Conservation (phyloP, 2,329 filamentous ascomycete species). For the Pseudohalonectria lignicola region DNA sequence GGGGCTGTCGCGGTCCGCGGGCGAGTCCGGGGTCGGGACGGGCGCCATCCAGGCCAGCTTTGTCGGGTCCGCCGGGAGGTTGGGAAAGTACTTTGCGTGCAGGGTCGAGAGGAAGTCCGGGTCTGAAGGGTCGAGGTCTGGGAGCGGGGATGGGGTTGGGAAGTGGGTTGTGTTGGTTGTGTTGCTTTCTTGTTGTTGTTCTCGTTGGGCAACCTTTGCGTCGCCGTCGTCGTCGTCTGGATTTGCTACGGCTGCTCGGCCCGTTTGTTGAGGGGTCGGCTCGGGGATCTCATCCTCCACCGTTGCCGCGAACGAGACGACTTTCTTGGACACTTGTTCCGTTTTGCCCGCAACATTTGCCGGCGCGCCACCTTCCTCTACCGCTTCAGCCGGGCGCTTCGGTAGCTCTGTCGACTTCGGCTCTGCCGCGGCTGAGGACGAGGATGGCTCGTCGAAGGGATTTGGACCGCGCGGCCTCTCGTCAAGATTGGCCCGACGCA, state of each 20-base stretch:
- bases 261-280: background rate
- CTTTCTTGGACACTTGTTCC: too few species aligned
- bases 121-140: conserved; percentile 73
- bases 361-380: background rate
- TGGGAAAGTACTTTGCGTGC: conserved; percentile 88
- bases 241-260: background rate
- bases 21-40: conserved; percentile 50
- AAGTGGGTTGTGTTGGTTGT: conserved; percentile 44
- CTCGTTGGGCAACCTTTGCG: background rate
- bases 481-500: conserved; percentile 67
- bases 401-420: conserved; percentile 7
- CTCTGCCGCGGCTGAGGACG: conserved; percentile 12
- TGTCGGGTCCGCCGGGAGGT: conserved; percentile 72
- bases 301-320: conserved; percentile 11
- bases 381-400: conserved; percentile 5
- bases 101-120: conserved; percentile 75
- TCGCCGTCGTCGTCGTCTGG: background rate
- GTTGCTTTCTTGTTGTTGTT: conserved; percentile 5
- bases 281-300: conserved; percentile 3
- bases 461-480: conserved; percentile 29
- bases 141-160: conserved; percentile 39
- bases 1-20: conserved; percentile 57
- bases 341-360: too few species aligned
- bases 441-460: conserved; percentile 24
- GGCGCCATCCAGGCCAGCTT: conserved; percentile 86